phyloP scores from a whole-genome alignment of 495 filamentous ascomycete species.

The Choiromyces venosus region DNA sequence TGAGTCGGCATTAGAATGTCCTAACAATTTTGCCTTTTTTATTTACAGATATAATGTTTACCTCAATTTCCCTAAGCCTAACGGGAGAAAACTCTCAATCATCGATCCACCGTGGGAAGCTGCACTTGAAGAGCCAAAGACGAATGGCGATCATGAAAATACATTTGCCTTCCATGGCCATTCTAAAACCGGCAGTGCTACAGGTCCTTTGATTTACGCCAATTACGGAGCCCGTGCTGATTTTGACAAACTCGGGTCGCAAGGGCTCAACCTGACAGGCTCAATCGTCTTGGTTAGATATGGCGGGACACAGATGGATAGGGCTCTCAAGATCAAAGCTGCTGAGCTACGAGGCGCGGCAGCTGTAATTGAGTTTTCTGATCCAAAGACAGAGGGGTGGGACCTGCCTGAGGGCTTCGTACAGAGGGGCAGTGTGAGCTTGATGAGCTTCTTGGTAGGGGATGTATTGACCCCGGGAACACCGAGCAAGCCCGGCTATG shows the following conservation, averaged over 20 bases:
- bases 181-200: constrained; percentile 79
- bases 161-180: constrained; percentile 80
- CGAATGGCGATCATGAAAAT: constrained; percentile 48
- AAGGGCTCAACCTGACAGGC: constrained; percentile 66
- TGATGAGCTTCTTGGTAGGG: constrained; percentile 76
- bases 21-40: constrained; percentile 13
- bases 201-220: constrained; percentile 88
- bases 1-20: constrained; percentile 33
- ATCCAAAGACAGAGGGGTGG: constrained; percentile 75
- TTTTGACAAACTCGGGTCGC: constrained; percentile 63
- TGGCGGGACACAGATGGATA: constrained; percentile 65
- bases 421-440: constrained; percentile 73
- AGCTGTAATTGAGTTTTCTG: constrained; percentile 87
- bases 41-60: constrained; percentile 65
- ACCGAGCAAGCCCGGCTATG: constrained; percentile 64
- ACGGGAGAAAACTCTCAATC: constrained; percentile 74
- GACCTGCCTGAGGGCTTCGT: constrained; percentile 75
- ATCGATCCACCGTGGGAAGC: constrained; percentile 72
- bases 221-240: constrained; percentile 86
- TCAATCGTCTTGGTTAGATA: constrained; percentile 80
- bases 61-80: constrained; percentile 77
- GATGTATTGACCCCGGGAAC: constrained; percentile 87
- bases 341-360: constrained; percentile 77
- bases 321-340: constrained; percentile 78
- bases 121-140: constrained; percentile 63